A percentile compares a stretch with the other conserved stretches of the same genome.
These are phyloP conservation scores for Phytophthora meadii DNA, from an alignment of 352 stramenopile genomes.

Conservation along the genomic window DNA sequence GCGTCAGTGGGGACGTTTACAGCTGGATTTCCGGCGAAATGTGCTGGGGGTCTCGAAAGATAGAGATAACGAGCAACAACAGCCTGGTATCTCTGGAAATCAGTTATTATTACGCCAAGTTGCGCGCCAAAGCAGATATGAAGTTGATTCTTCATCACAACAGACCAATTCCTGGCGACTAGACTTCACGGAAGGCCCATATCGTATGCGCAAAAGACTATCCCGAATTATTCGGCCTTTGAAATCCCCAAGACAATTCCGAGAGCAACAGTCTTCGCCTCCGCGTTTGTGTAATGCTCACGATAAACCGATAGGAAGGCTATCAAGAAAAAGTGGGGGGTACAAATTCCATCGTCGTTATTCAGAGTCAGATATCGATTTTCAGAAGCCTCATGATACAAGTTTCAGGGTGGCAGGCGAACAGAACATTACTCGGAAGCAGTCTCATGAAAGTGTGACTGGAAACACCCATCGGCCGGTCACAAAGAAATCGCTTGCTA, in stretches of 20 bases:
- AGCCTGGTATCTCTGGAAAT: neutral
- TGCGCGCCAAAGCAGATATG: slow-evolving; percentile 19
- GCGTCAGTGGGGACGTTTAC: slow-evolving; percentile 58
- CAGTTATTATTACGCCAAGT: slow-evolving; percentile 18
- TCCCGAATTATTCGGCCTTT: slow-evolving; percentile 26
- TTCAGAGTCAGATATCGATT: slow-evolving; percentile 32
- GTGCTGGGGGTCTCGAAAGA: slow-evolving; percentile 4
- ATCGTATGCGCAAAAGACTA: slow-evolving; percentile 69
- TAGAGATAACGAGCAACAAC: neutral
- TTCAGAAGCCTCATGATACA: neutral
- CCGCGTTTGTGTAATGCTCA: neutral
- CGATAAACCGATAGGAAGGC: neutral
- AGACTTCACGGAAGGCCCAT: slow-evolving; percentile 74
- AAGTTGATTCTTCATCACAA: neutral
- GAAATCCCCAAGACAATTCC: slow-evolving; percentile 20
- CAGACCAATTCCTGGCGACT: slow-evolving; percentile 38
- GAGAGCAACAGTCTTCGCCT: slow-evolving; percentile 4
- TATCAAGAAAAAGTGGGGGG: no score
- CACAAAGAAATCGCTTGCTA: slow-evolving; percentile 15
- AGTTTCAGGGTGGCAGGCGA: neutral
- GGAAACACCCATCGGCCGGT: neutral
- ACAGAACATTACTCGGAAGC: slow-evolving; percentile 13
- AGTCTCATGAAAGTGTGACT: slow-evolving; percentile 17
- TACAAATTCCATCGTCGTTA: slow-evolving; percentile 19
- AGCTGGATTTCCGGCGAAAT: slow-evolving; percentile 28